phyloP scores from a whole-genome alignment of 2,329 filamentous ascomycete genomes.

The Sporothrix phasma region DNA sequence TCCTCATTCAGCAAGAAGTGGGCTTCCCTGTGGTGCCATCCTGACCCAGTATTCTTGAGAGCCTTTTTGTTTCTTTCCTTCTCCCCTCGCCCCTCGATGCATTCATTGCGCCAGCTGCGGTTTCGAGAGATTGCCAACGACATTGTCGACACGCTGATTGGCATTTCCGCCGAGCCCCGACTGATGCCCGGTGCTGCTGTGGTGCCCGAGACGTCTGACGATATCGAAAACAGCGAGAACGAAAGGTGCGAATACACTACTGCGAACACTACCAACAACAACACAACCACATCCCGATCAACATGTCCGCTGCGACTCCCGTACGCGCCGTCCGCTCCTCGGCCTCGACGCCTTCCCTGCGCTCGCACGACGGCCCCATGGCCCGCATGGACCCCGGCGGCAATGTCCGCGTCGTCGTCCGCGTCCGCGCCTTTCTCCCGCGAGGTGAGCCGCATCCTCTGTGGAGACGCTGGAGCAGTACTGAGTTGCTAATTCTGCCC shows the following conservation, averaged over 20 bases:
- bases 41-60: not conserved
- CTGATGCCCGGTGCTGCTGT: slow-evolving; percentile 33
- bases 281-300: not conserved
- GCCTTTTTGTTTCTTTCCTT: not conserved
- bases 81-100: slow-evolving; percentile 18
- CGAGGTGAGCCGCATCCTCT: too few relatives aligned
- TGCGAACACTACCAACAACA: not conserved
- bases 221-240: not conserved
- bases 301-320: slow-evolving; percentile 6
- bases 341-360: slow-evolving; percentile 68
- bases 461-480: too few relatives aligned
- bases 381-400: slow-evolving; percentile 53
- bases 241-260: not conserved
- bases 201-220: slow-evolving; percentile 20
- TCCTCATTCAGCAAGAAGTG: not conserved
- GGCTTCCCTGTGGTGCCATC: too few relatives aligned
- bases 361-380: slow-evolving; percentile 59
- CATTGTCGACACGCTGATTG: slow-evolving; percentile 27
- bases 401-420: slow-evolving; percentile 74
- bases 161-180: slow-evolving; percentile 33
- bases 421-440: slow-evolving; percentile 68
- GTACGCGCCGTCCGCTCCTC: slow-evolving; percentile 45
- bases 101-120: slow-evolving; percentile 22
- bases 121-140: slow-evolving; percentile 22
- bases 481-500: too few relatives aligned